phyloP scores from a whole-genome alignment of 768 basidiomycete species.

The Cantharellus anzutake region DNA sequence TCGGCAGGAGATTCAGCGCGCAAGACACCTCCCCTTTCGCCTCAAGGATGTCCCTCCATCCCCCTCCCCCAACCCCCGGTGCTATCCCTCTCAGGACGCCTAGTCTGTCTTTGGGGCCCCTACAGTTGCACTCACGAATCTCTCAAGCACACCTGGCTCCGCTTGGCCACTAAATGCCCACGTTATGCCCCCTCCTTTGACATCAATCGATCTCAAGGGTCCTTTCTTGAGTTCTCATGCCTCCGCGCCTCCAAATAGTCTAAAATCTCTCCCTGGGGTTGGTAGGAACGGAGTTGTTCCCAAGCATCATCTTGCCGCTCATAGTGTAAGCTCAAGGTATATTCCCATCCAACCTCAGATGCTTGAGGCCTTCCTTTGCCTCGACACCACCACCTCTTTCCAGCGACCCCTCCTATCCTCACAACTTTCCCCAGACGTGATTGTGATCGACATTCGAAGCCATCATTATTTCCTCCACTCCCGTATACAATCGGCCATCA shows the following conservation, averaged over 20 bases:
- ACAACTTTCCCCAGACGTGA: slow-evolving; percentile 11
- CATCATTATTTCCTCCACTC: slow-evolving; percentile 51
- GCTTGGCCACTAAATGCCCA: neutral
- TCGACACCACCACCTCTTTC: neutral
- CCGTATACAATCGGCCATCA: slow-evolving; percentile 51
- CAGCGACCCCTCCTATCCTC: neutral
- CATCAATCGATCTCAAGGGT: neutral
- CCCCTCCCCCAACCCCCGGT: neutral
- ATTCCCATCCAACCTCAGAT: neutral
- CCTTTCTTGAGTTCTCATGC: neutral
- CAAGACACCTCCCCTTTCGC: no score
- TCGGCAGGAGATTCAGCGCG: neutral
- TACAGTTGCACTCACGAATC: slow-evolving; percentile 1
- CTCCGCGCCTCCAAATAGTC: neutral
- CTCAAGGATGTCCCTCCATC: neutral
- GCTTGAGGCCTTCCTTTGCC: neutral
- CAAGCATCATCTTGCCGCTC: neutral
- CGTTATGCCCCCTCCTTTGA: neutral
- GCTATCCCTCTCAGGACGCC: neutral
- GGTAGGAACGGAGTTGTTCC: no score
- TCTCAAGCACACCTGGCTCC: neutral
- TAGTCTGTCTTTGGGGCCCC: neutral
- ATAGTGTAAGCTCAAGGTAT: neutral
- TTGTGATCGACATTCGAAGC: slow-evolving; percentile 79
- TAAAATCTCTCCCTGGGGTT: neutral